phyloP scores from a whole-genome alignment of 73 alveolate genomes.

The Paramecium octaurelia region DNA sequence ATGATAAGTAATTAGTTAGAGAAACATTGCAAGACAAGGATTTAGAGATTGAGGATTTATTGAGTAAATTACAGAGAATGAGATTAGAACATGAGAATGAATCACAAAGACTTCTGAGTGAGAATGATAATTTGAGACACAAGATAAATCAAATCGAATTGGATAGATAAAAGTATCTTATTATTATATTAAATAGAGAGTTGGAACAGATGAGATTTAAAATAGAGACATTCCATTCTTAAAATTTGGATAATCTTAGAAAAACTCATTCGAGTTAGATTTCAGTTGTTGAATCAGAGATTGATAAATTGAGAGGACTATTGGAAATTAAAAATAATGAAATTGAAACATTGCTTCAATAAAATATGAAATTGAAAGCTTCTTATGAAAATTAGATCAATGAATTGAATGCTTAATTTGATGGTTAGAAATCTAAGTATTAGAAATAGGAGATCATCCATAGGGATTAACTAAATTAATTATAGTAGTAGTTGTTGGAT shows the following conservation, averaged over 20 bases:
- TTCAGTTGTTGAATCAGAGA: slow-evolving; percentile 32
- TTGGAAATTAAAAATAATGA: slow-evolving; percentile 26
- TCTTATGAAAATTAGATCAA: neutral
- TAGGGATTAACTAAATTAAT: neutral
- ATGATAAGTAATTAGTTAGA: neutral
- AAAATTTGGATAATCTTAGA: slow-evolving; percentile 19
- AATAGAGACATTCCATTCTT: neutral
- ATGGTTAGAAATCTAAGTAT: neutral
- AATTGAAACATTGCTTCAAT: neutral
- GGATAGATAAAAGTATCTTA: slow-evolving; percentile 6
- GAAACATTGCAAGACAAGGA: neutral
- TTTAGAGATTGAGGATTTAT: neutral
- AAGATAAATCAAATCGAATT: slow-evolving; percentile 6
- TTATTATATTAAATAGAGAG: neutral
- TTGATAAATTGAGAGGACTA: slow-evolving; percentile 21
- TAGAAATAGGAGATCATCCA: neutral
- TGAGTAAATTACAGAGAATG: neutral
- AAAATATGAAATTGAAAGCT: neutral
- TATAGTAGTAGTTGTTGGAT: neutral
- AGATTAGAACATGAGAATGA: neutral
- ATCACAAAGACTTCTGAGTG: neutral
- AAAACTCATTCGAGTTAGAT: slow-evolving; percentile 12
- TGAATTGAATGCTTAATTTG: neutral
- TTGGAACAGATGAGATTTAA: slow-evolving; percentile 36
- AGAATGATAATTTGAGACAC: slow-evolving; percentile 29